Evolutionary conservation across 371 early-diverging fungal species (phyloP).

Genomic region (Catenaria anguillulae): DNA sequence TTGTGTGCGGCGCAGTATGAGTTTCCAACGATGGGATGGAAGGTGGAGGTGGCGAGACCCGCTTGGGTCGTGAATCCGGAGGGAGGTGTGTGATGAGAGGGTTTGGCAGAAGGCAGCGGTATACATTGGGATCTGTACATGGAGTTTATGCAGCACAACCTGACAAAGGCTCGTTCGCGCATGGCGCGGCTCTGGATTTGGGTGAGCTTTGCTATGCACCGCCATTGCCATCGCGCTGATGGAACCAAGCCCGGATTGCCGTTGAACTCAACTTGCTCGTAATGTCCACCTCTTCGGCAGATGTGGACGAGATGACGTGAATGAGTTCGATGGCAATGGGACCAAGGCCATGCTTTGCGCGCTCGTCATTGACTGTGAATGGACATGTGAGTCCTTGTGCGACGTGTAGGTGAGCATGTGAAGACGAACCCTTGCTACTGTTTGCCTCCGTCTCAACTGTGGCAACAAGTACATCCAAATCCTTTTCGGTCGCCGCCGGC

Average conservation of each 20-base stretch:
- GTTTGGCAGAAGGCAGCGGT: too few species aligned
- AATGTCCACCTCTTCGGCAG: slow-evolving; percentile 24
- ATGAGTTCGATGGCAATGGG: slow-evolving; percentile 54
- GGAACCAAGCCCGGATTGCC: slow-evolving; percentile 26
- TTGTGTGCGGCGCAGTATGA: too few species aligned
- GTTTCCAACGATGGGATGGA: too few species aligned
- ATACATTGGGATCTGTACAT: too few species aligned
- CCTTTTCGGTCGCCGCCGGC: slow-evolving; percentile 61
- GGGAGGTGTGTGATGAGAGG: too few species aligned
- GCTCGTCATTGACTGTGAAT: slow-evolving; percentile 43
- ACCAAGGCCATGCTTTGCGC: slow-evolving; percentile 27
- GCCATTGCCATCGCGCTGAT: background rate
- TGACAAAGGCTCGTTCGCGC: too few species aligned
- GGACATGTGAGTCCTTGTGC: background rate
- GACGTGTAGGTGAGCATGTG: background rate
- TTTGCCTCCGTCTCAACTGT: slow-evolving; percentile 72
- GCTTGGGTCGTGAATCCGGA: too few species aligned
- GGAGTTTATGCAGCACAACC: too few species aligned
- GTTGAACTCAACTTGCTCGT: slow-evolving; percentile 55
- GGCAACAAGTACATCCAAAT: slow-evolving; percentile 67
- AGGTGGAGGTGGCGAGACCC: too few species aligned
- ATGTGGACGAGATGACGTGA: slow-evolving; percentile 43
- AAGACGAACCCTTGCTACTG: slow-evolving; percentile 44
- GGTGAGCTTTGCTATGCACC: too few species aligned
- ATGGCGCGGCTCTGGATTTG: too few species aligned